These are phyloP conservation scores for Ceratobasidium theobromae DNA, from an alignment of 1,284 basidiomycete genomes.

Conservation along the genomic window DNA sequence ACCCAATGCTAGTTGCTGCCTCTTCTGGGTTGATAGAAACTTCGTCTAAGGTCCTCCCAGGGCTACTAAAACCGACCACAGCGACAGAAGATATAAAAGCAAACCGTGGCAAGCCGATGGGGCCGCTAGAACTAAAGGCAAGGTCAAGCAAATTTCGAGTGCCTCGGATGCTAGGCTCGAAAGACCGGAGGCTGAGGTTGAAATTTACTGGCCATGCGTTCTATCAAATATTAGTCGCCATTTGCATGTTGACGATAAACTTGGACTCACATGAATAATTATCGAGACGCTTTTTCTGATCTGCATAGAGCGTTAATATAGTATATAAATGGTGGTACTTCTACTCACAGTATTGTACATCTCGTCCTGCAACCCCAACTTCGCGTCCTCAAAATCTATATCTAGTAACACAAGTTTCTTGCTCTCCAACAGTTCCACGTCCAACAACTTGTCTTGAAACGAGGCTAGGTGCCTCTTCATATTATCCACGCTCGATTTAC, in stretches of 20 bases:
- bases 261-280: constrained; percentile 42
- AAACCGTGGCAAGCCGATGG: constrained; percentile 12
- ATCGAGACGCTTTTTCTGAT: constrained; percentile 40
- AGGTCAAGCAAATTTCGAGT: constrained; percentile 33
- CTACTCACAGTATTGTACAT: constrained; percentile 40
- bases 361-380: constrained; percentile 38
- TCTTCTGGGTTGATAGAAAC: constrained; percentile 3
- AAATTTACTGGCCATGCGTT: constrained; percentile 41
- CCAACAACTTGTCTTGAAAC: constrained; percentile 30
- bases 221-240: background rate
- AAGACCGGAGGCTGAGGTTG: constrained; percentile 32
- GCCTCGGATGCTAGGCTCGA: constrained; percentile 33
- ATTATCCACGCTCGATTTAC: background rate
- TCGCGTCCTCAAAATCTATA: constrained; percentile 37
- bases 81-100: constrained; percentile 29
- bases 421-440: background rate
- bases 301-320: background rate
- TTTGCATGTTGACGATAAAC: no score
- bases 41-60: constrained; percentile 1
- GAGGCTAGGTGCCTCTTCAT: constrained; percentile 21
- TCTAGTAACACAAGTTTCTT: constrained; percentile 36
- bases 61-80: background rate
- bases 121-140: constrained; percentile 22
- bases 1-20: constrained; percentile 13
- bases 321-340: background rate